A percentile compares a stretch with the other conserved stretches of the same genome.
These are phyloP conservation scores for Peronospora destructor DNA, from an alignment of 352 stramenopile species.

Conservation along the genomic window DNA sequence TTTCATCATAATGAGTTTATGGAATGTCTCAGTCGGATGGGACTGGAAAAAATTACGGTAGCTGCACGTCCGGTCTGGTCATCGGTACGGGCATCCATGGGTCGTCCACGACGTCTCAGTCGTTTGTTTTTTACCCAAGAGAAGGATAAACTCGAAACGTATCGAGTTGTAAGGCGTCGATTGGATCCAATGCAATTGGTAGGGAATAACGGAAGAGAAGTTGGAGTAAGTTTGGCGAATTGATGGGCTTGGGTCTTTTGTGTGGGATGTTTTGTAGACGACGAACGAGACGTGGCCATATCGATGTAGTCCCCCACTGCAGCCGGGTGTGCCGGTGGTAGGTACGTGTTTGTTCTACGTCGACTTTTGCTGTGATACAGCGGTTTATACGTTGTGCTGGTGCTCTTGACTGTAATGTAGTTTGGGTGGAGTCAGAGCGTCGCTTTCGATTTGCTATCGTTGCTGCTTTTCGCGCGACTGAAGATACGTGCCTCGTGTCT, in stretches of 20 bases:
- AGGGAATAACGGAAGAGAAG: background rate
- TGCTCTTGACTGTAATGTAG: conserved; percentile 14
- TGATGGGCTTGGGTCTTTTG: background rate
- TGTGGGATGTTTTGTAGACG: conserved; percentile 8
- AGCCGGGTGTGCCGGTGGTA: conserved; percentile 23
- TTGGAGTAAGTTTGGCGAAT: too few relatives aligned
- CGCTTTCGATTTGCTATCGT: conserved; percentile 37
- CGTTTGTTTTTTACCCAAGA: conserved; percentile 58
- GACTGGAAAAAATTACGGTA: conserved; percentile 48
- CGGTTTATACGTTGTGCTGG: conserved; percentile 3
- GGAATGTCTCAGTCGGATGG: conserved; percentile 59
- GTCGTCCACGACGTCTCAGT: conserved; percentile 58
- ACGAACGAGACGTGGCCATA: conserved; percentile 22
- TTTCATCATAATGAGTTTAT: conserved; percentile 76
- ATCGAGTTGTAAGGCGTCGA: conserved; percentile 37
- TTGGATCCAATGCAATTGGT: conserved; percentile 15
- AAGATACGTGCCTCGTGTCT: conserved; percentile 33
- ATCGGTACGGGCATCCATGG: conserved; percentile 70
- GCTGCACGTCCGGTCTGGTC: conserved; percentile 67
- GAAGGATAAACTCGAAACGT: conserved; percentile 57
- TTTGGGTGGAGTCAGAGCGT: conserved; percentile 30
- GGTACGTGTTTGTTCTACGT: conserved; percentile 16
- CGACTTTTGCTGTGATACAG: background rate
- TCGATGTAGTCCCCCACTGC: conserved; percentile 13
- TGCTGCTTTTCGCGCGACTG: conserved; percentile 18